Percentiles rank a stretch among this genome's conserved stretches.
These are phyloP conservation scores for Staphylotrichum tortipilum DNA, from an alignment of 495 filamentous ascomycete genomes.

Conservation along the genomic window DNA sequence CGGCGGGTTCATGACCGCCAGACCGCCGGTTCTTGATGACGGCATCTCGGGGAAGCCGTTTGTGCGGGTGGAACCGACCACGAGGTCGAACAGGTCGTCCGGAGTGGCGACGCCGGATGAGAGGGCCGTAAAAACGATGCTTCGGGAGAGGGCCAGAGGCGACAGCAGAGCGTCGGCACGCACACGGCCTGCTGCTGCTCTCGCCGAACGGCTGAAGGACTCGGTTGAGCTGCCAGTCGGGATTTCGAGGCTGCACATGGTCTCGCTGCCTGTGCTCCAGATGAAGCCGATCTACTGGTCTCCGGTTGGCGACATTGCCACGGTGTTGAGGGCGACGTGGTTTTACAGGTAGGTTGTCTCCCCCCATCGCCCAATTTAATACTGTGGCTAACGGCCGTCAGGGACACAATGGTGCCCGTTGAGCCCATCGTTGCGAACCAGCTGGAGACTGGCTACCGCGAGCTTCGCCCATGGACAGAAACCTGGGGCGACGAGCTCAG, in stretches of 20 bases:
- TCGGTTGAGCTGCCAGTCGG: slow-evolving; percentile 59
- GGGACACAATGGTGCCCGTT: slow-evolving; percentile 82
- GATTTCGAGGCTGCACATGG: slow-evolving; percentile 60
- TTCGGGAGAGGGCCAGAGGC: slow-evolving; percentile 6
- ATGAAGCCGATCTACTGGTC: slow-evolving; percentile 99
- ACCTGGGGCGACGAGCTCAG: slow-evolving; percentile 91
- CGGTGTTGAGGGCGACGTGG: slow-evolving; percentile 84
- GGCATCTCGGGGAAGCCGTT: slow-evolving; percentile 42
- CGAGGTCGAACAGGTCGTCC: slow-evolving; percentile 7
- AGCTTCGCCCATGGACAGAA: slow-evolving; percentile 80
- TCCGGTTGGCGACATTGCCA: slow-evolving; percentile 81
- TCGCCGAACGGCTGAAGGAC: slow-evolving; percentile 12
- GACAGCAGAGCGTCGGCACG: slow-evolving; percentile 9
- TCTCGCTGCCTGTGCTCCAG: slow-evolving; percentile 48
- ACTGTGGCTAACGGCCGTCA: slow-evolving; percentile 17
- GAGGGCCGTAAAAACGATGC: background rate
- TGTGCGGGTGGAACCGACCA: slow-evolving; percentile 28
- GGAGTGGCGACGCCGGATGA: slow-evolving; percentile 16
- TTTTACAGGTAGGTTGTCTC: slow-evolving; percentile 52
- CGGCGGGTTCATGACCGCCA: slow-evolving; percentile 13
- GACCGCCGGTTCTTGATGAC: slow-evolving; percentile 30
- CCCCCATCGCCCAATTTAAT: too few relatives aligned
- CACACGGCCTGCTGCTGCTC: background rate
- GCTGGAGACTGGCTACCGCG: slow-evolving; percentile 77
- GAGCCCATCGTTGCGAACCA: slow-evolving; percentile 85